Evolutionary conservation across 2,329 filamentous ascomycete species (phyloP).

Genomic region (Fusarium albidum): DNA sequence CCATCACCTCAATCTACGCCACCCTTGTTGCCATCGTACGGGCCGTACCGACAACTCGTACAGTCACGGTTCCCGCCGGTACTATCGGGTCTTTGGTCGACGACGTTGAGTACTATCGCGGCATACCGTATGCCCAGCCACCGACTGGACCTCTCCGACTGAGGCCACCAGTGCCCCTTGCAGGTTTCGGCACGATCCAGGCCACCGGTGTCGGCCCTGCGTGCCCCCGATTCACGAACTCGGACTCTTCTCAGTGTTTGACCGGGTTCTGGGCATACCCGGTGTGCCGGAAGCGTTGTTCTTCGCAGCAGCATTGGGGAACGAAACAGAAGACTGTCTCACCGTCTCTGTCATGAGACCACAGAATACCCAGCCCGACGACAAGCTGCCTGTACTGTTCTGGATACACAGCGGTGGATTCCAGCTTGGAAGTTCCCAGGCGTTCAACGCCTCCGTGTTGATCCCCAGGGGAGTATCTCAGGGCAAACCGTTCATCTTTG

Average conservation of each 20-base stretch:
- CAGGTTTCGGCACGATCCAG: constrained; percentile 66
- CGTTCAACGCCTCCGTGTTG: too few species aligned
- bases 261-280: too few species aligned
- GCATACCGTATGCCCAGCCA: constrained; percentile 78
- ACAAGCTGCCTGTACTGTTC: constrained; percentile 71
- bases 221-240: constrained; percentile 77
- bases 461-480: too few species aligned
- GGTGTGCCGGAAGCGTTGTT: too few species aligned
- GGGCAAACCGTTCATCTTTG: constrained; percentile 70
- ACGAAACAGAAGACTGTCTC: constrained; percentile 72
- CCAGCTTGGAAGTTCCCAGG: too few species aligned
- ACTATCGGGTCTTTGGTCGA: constrained; percentile 57
- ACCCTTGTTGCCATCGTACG: too few species aligned
- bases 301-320: too few species aligned
- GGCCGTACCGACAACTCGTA: too few species aligned
- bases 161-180: constrained; percentile 70
- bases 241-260: too few species aligned
- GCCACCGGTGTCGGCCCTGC: constrained; percentile 66
- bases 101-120: constrained; percentile 73
- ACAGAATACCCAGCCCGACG: constrained; percentile 58
- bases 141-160: constrained; percentile 74
- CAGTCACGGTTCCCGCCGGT: constrained; percentile 63
- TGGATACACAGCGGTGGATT: constrained; percentile 78
- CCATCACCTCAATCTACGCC: too few species aligned
- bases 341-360: constrained; percentile 69